phyloP scores from a whole-genome alignment of 164 flowering plant genomes.

The grape (Vitis vinifera) region DNA sequence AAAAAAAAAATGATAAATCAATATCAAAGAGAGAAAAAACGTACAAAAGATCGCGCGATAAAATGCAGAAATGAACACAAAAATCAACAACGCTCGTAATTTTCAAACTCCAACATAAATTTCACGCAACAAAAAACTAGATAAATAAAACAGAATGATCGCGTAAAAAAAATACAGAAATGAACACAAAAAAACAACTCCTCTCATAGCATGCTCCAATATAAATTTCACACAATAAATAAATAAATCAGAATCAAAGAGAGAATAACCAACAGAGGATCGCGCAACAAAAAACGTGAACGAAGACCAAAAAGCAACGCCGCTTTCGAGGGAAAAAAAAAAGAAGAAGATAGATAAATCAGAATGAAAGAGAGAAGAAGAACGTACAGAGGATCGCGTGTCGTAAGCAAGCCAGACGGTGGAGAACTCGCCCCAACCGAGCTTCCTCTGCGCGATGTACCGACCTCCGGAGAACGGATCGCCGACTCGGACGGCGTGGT shows the following conservation, averaged over 20 bases:
- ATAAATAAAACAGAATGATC: conserved; percentile 1
- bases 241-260: neutral
- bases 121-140: neutral
- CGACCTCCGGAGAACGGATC: conserved; percentile 81
- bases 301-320: neutral
- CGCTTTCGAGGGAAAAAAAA: neutral
- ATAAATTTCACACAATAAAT: neutral
- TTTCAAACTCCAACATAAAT: no score
- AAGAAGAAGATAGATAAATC: conserved; percentile 4
- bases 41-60: no score
- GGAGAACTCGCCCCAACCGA: conserved; percentile 98
- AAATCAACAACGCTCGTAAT: no score
- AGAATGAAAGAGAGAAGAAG: conserved; percentile 2
- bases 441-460: conserved; percentile 88
- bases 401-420: conserved; percentile 98
- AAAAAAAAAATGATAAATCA: no score
- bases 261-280: neutral
- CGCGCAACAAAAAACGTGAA: neutral
- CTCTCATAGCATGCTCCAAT: no score
- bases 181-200: neutral
- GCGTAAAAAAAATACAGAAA: neutral
- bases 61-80: no score
- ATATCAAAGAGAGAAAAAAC: no score
- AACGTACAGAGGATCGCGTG: conserved; percentile 58
- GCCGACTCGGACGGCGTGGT: conserved; percentile 83